These are phyloP conservation scores for Fusarium lateritium DNA, from an alignment of 2,329 filamentous ascomycete species.

Conservation along the genomic window DNA sequence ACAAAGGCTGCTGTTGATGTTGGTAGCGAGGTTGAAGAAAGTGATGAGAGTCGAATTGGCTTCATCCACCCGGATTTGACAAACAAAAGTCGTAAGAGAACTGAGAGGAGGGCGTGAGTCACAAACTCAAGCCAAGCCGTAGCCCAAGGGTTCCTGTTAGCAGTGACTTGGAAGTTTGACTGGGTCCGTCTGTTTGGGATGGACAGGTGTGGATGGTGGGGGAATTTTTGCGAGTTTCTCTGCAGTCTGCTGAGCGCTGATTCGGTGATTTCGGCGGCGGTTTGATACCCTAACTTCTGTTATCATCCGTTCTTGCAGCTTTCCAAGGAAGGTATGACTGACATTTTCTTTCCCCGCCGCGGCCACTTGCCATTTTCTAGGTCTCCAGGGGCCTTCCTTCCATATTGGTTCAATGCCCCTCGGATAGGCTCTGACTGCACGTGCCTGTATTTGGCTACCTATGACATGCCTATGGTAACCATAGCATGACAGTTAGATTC, in stretches of 20 bases:
- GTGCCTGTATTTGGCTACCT: background rate
- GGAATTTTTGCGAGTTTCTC: constrained; percentile 41
- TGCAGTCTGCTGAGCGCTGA: constrained; percentile 41
- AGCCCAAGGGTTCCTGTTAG: constrained; percentile 17
- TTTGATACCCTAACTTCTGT: constrained; percentile 41
- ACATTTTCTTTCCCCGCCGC: constrained; percentile 24
- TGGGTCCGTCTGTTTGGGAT: constrained; percentile 33
- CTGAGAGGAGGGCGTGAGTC: constrained; percentile 48
- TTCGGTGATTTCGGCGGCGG: constrained; percentile 40
- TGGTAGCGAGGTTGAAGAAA: constrained; percentile 34
- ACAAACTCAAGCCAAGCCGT: constrained; percentile 43
- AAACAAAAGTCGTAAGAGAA: constrained; percentile 34
- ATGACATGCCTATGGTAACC: constrained; percentile 1
- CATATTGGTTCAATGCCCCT: background rate
- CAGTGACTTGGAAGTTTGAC: constrained; percentile 16
- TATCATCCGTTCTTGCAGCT: constrained; percentile 13
- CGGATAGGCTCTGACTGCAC: background rate
- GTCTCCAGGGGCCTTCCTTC: constrained; percentile 1
- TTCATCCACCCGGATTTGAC: constrained; percentile 49
- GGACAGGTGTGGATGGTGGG: constrained; percentile 44
- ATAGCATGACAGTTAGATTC: background rate
- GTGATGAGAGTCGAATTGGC: constrained; percentile 47
- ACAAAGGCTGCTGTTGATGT: constrained; percentile 17
- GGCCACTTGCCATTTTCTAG: constrained; percentile 6
- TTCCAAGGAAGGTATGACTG: constrained; percentile 16